These are phyloP conservation scores for Lactarius quietus DNA, from an alignment of 768 basidiomycete genomes.

Conservation along the genomic window DNA sequence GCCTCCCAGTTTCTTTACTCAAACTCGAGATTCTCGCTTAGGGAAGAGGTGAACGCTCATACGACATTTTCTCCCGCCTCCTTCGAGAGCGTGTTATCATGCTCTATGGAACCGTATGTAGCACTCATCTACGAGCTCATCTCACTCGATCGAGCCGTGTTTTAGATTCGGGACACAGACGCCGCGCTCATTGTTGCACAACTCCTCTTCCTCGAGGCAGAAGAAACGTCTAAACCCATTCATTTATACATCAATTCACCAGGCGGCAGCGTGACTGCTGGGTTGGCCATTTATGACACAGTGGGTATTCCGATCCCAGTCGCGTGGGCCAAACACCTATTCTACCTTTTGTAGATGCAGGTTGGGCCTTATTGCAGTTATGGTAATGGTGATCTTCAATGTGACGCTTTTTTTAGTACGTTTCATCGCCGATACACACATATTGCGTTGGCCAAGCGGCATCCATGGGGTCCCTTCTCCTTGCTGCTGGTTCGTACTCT, in stretches of 20 bases:
- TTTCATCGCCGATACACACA: slow-evolving; percentile 92
- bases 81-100: slow-evolving; percentile 93
- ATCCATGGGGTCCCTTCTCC: slow-evolving; percentile 91
- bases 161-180: slow-evolving; percentile 83
- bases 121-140: not conserved
- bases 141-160: not conserved
- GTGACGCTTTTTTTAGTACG: slow-evolving; percentile 48
- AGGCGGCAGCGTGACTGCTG: slow-evolving; percentile 93
- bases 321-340: not conserved
- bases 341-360: slow-evolving; percentile 36
- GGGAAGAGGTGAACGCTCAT: slow-evolving; percentile 85
- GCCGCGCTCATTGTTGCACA: slow-evolving; percentile 89
- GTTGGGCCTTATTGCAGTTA: slow-evolving; percentile 49
- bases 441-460: slow-evolving; percentile 95
- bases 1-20: slow-evolving; percentile 11
- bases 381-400: not conserved
- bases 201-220: slow-evolving; percentile 92
- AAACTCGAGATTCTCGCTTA: slow-evolving; percentile 30
- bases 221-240: slow-evolving; percentile 91
- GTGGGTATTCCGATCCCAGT: slow-evolving; percentile 43
- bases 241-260: slow-evolving; percentile 97
- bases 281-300: slow-evolving; percentile 96
- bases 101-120: slow-evolving; percentile 83
- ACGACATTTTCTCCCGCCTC: slow-evolving; percentile 94
- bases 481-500: slow-evolving; percentile 63